Evolutionary conservation across 306 rosid species (phyloP).

Genomic region (Inga oerstediana): DNA sequence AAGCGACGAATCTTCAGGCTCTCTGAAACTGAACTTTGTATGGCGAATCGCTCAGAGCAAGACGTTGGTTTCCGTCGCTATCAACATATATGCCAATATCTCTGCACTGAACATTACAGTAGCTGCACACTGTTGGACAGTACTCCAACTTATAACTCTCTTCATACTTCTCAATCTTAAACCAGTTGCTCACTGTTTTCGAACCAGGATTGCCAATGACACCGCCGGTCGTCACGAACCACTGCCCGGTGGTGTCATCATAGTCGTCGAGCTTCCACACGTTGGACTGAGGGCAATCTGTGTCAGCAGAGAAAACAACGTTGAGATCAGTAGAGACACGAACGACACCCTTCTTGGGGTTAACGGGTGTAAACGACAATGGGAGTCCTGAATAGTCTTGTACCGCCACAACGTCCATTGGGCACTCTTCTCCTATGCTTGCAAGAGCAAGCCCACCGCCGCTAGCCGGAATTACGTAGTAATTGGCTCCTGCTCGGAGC

Average conservation of each 20-base stretch:
- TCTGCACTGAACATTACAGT: conserved; percentile 45
- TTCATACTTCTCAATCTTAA: not conserved
- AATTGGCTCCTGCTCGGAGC: too few relatives aligned
- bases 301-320: conserved; percentile 35
- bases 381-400: not conserved
- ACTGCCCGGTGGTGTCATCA: conserved; percentile 5
- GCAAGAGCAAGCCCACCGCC: too few relatives aligned
- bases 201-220: conserved; percentile 27
- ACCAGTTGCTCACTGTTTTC: too few relatives aligned
- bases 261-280: conserved; percentile 49
- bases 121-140: conserved; percentile 56
- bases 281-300: conserved; percentile 29
- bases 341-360: conserved; percentile 36
- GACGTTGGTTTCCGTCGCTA: conserved; percentile 20
- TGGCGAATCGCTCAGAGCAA: not conserved
- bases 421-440: too few relatives aligned
- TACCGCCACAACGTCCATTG: too few relatives aligned
- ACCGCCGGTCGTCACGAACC: conserved; percentile 42
- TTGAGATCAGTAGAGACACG: conserved; percentile 47
- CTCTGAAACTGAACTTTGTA: too few relatives aligned
- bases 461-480: too few relatives aligned
- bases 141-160: conserved; percentile 47
- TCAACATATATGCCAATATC: conserved; percentile 40
- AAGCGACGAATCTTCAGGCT: too few relatives aligned
- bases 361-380: conserved; percentile 32